Evolutionary conservation across 305 asterid species (phyloP), one percentile per base, ranked within the genome.

Genomic region (Ajuga reptans): DNA sequence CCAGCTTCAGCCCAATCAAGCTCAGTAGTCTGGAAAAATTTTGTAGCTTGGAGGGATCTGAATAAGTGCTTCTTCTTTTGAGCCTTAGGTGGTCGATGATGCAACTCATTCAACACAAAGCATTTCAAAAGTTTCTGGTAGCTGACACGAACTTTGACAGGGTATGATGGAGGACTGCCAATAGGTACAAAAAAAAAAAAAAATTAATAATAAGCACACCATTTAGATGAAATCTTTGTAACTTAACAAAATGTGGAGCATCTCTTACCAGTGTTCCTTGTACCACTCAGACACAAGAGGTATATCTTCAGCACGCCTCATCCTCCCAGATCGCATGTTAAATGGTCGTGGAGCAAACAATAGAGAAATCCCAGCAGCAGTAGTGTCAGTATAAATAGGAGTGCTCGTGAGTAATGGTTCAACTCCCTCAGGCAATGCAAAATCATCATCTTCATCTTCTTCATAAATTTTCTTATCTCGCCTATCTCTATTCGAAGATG

Each of bases 1-100:
- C 99, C 99, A 50, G 98, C 99, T 83, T 94, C 99, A 68, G 98
- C 99, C 98, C 99, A 94, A 85, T 94, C 99, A 74, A 94, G 96
- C 74, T 89, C 98, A 53, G 99, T 94, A 37, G 98, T 91, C 82
- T 94, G 99, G 80, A 94, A 94, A 76, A 94, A 94, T 69, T 94
- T 94, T 4, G 99, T 94, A 70, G 99, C 98, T 66, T 90, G 95
- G 61, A 94, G 96, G 58, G 99, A 94, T 80, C 92, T 83, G 78
- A 94, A 94, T 47, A 94, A 82, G 78, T 89, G 96, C 83, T 91
- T 94, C 92, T 89, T 91, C 84, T 91, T 91, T 84, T 91, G 99
- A 50, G 99, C 98, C 85, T 94, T 94, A 10, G 99, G 98, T 12
- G 99, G 99, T 62, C 99, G 94, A 67, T 91, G 99, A 84, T 91